Evolutionary conservation across 305 asterid species (phyloP).

Genomic region (Solanum hybrid): DNA sequence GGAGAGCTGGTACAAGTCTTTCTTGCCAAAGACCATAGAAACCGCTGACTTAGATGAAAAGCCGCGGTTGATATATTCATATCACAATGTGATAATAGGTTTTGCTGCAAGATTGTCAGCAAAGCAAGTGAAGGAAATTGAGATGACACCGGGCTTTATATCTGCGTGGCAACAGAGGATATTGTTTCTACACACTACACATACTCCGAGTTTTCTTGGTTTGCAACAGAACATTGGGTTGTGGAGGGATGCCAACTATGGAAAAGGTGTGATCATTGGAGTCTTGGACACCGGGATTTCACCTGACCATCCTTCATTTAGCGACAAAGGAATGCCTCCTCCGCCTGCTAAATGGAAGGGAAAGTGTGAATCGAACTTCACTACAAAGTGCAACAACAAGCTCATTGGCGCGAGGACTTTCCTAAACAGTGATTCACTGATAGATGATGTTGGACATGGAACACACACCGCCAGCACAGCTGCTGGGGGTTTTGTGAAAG

Average conservation of each 20-base stretch:
- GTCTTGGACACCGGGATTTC: constrained; percentile 8
- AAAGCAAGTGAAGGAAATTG: constrained; percentile 22
- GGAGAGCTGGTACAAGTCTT: constrained; percentile 18
- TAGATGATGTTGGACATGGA: constrained; percentile 41
- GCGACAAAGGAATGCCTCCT: neutral
- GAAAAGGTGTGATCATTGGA: constrained; percentile 13
- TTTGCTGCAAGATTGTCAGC: constrained; percentile 36
- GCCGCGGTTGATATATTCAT: constrained; percentile 15
- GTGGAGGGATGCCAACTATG: constrained; percentile 13
- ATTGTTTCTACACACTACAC: constrained; percentile 35
- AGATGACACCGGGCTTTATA: constrained; percentile 22
- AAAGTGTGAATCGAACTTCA: neutral
- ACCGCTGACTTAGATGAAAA: neutral
- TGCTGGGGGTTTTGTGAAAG: neutral
- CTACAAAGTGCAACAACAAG: constrained; percentile 45
- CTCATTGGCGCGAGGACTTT: constrained; percentile 15
- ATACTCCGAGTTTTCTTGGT: constrained; percentile 39
- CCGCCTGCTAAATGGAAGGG: neutral
- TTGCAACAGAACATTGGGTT: constrained; percentile 5
- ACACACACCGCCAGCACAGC: constrained; percentile 8
- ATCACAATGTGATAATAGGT: constrained; percentile 38
- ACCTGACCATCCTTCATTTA: neutral
- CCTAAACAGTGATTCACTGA: constrained; percentile 17
- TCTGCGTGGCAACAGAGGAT: constrained; percentile 24
- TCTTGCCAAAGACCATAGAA: constrained; percentile 9